phyloP scores from a whole-genome alignment of 495 filamentous ascomycete genomes.

The Talaromyces adpressus region DNA sequence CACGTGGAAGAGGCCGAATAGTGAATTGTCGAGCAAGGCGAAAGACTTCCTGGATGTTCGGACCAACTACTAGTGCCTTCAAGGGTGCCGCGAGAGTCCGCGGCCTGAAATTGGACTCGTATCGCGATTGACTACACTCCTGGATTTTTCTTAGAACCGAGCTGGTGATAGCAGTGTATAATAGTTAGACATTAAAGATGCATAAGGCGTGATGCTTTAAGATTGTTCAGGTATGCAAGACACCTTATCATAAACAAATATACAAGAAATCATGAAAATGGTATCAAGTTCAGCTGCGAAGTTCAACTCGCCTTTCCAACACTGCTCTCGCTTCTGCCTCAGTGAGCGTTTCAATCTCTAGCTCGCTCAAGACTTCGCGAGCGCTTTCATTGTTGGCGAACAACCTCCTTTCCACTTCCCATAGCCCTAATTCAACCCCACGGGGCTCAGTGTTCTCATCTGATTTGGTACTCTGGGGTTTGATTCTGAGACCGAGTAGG shows the following conservation, averaged over 20 bases:
- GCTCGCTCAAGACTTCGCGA: constrained; percentile 62
- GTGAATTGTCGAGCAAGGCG: too few relatives aligned
- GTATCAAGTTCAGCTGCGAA: constrained; percentile 24
- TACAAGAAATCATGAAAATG: not conserved
- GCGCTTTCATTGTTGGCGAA: constrained; percentile 79
- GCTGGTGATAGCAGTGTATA: not conserved
- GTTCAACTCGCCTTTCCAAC: constrained; percentile 71
- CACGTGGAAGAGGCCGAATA: too few relatives aligned
- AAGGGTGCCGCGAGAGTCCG: too few relatives aligned
- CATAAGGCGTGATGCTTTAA: not conserved
- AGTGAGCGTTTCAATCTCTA: constrained; percentile 54
- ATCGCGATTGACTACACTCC: not conserved
- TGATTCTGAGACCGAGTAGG: constrained; percentile 60
- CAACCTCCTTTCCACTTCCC: constrained; percentile 65
- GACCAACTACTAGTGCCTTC: too few relatives aligned
- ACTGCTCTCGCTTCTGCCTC: constrained; percentile 71
- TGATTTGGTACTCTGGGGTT: constrained; percentile 18
- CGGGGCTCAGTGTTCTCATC: constrained; percentile 13
- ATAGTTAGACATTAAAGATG: not conserved
- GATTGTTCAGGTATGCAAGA: not conserved
- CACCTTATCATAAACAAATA: not conserved
- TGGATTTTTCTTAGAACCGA: not conserved
- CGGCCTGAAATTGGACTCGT: too few relatives aligned
- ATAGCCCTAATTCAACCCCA: constrained; percentile 42
- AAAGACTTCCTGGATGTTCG: too few relatives aligned